Conservation (phyloP, 805 yeast species). For the Cyberlindnera amylophila region DNA sequence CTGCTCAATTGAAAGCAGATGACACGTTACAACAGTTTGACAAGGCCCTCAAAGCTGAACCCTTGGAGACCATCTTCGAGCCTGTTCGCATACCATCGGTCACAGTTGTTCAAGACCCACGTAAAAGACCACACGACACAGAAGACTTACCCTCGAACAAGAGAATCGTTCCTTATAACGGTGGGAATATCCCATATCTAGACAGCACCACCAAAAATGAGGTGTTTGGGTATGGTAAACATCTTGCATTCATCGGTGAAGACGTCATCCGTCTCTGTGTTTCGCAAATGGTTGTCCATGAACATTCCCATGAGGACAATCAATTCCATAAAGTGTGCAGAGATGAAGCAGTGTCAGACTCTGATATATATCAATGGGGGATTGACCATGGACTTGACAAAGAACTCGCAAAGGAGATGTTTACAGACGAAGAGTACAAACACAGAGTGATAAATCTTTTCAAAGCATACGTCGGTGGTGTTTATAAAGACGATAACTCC, state of each 20-base stretch:
- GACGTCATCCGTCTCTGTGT: too few species aligned
- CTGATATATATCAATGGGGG: background rate
- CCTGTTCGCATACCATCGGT: too few species aligned
- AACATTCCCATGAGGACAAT: background rate
- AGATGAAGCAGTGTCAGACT: background rate
- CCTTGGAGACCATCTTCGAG: background rate
- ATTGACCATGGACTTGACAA: background rate
- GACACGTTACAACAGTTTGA: background rate
- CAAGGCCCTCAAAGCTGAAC: background rate
- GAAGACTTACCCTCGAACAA: too few species aligned
- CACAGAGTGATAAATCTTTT: background rate
- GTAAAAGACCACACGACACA: too few species aligned
- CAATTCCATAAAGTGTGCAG: background rate
- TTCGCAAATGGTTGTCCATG: background rate
- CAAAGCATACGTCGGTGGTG: background rate
- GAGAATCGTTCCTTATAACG: too few species aligned
- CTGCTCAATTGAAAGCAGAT: background rate
- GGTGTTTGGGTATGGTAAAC: too few species aligned
- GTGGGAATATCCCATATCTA: too few species aligned
- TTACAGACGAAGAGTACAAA: background rate
- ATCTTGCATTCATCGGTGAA: too few species aligned
- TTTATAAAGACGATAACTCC: background rate
- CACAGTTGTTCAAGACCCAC: too few species aligned
- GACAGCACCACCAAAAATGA: too few species aligned
- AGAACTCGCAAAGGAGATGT: background rate